Conservation (phyloP, 371 early-diverging fungal species). For the Apophysomyces elegans region DNA sequence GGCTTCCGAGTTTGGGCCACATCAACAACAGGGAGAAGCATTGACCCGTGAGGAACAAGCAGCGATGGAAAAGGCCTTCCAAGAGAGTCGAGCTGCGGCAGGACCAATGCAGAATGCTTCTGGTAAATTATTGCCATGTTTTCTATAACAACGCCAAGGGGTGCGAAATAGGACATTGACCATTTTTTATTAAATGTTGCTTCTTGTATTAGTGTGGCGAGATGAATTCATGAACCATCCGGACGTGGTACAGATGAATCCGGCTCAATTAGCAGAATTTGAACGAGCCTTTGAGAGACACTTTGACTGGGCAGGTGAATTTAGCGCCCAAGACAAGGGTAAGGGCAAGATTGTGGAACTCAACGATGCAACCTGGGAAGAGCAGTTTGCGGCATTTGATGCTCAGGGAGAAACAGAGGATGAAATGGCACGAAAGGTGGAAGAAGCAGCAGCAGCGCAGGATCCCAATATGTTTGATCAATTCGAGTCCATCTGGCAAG, state of each 20-base stretch:
- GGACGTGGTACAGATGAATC: conserved; percentile 45
- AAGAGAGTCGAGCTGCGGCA: conserved; percentile 46
- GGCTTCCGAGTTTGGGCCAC: conserved; percentile 56
- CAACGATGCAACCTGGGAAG: conserved; percentile 63
- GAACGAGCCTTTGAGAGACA: conserved; percentile 68
- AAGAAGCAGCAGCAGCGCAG: conserved; percentile 50
- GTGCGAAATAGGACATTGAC: too few species aligned
- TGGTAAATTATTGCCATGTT: conserved; percentile 22
- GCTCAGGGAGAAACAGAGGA: conserved; percentile 48
- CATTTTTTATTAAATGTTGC: too few species aligned
- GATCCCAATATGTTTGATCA: conserved; percentile 48
- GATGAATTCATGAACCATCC: conserved; percentile 65
- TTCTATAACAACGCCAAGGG: not conserved
- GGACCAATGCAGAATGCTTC: conserved; percentile 34
- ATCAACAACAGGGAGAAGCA: conserved; percentile 52
- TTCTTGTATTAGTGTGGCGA: conserved; percentile 48
- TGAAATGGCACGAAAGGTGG: conserved; percentile 52
- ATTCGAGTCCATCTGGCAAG: conserved; percentile 65
- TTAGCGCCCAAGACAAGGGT: conserved; percentile 53
- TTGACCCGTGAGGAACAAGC: conserved; percentile 52
- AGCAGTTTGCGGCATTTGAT: conserved; percentile 69
- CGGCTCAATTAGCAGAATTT: conserved; percentile 59
- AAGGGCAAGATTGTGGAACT: conserved; percentile 43
- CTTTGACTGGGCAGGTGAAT: conserved; percentile 69
- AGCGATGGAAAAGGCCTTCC: conserved; percentile 65